phyloP scores from a whole-genome alignment of 2,329 filamentous ascomycete species.

The Beauveria asiatica region DNA sequence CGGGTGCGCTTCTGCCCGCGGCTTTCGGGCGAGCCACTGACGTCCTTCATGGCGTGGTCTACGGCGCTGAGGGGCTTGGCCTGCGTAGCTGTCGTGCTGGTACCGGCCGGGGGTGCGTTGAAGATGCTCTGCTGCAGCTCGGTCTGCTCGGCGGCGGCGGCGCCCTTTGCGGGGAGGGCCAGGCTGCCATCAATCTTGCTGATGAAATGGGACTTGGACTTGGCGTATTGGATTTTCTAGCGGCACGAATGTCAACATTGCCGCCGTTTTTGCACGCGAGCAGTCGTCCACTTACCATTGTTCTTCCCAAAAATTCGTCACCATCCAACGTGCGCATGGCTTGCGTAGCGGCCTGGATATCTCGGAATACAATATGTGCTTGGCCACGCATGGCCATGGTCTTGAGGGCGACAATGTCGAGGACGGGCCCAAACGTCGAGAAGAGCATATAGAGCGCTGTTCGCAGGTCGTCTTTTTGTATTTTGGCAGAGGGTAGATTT shows the following conservation, averaged over 20 bases:
- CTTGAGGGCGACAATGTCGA: conserved; percentile 86
- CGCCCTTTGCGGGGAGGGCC: conserved; percentile 51
- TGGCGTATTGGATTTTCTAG: conserved; percentile 86
- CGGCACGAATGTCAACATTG: not conserved
- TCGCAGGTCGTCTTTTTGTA: conserved; percentile 81
- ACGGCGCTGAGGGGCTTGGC: conserved; percentile 37
- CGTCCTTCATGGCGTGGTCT: conserved; percentile 43
- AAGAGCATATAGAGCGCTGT: conserved; percentile 88
- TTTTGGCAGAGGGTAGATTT: conserved; percentile 77
- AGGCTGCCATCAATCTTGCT: conserved; percentile 90
- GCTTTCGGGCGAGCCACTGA: conserved; percentile 40
- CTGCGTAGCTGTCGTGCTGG: conserved; percentile 14
- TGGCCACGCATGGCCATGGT: conserved; percentile 92
- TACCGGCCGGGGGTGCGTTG: conserved; percentile 52
- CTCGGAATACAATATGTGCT: conserved; percentile 84
- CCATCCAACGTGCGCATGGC: conserved; percentile 86
- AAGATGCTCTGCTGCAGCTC: conserved; percentile 76
- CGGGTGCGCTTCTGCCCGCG: conserved; percentile 63
- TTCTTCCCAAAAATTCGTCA: conserved; percentile 73
- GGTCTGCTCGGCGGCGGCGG: conserved; percentile 54
- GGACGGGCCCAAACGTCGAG: conserved; percentile 82
- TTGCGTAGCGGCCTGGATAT: conserved; percentile 85
- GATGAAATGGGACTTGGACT: conserved; percentile 78
- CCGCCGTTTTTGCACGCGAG: not conserved
- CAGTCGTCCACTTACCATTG: conserved; percentile 55